phyloP scores from a whole-genome alignment of 192 early-diverging fungal genomes.

The Coemansia pectinata region DNA sequence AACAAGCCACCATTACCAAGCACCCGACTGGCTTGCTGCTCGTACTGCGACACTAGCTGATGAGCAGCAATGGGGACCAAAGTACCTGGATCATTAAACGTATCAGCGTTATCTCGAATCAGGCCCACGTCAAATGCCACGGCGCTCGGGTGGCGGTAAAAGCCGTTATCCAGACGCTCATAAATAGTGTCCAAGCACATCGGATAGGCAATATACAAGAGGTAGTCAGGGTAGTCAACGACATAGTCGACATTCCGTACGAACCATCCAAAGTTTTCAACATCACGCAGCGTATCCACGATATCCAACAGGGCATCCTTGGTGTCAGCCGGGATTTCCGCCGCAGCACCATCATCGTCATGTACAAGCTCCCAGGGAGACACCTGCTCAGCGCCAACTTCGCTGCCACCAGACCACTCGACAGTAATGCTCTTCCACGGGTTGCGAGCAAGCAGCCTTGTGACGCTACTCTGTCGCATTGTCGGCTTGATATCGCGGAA shows the following conservation, averaged over 20 bases:
- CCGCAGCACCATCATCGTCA: constrained; percentile 15
- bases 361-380: constrained; percentile 45
- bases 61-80: constrained; percentile 39
- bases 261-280: constrained; percentile 59
- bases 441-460: constrained; percentile 55
- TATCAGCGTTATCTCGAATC: constrained; percentile 66
- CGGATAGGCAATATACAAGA: constrained; percentile 66
- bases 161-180: constrained; percentile 58
- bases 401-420: constrained; percentile 31
- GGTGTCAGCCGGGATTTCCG: constrained; percentile 23
- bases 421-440: constrained; percentile 51
- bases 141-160: constrained; percentile 64
- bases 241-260: constrained; percentile 62
- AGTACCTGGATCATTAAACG: constrained; percentile 63
- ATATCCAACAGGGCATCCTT: constrained; percentile 47
- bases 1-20: not conserved
- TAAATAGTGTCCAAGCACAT: constrained; percentile 66
- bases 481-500: constrained; percentile 49
- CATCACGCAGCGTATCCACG: constrained; percentile 40
- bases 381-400: constrained; percentile 22
- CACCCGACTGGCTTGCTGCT: constrained; percentile 8
- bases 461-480: constrained; percentile 42
- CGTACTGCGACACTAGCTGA: constrained; percentile 21
- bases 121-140: constrained; percentile 68
- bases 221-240: constrained; percentile 63